phyloP scores from a whole-genome alignment of 2,329 filamentous ascomycete genomes.

The Aspergillus sp. region DNA sequence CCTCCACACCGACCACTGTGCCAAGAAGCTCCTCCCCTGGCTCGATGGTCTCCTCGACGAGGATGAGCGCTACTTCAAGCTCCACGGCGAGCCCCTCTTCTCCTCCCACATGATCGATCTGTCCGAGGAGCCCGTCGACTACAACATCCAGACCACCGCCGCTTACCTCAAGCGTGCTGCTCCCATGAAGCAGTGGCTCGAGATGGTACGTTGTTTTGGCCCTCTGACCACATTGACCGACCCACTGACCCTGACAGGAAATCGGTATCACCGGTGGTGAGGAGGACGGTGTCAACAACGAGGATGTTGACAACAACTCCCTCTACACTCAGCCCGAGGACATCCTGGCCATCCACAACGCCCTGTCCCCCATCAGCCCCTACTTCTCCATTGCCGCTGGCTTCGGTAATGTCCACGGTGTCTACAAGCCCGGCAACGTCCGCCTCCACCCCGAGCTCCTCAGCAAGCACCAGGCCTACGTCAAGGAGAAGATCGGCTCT shows the following conservation, averaged over 20 bases:
- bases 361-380: slow-evolving; percentile 78
- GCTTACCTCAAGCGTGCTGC: slow-evolving; percentile 91
- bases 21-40: slow-evolving; percentile 99
- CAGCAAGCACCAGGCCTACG: slow-evolving; percentile 90
- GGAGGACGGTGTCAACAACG: slow-evolving; percentile 98
- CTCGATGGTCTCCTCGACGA: slow-evolving; percentile 92
- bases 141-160: slow-evolving; percentile 88
- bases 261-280: slow-evolving; percentile 95
- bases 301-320: slow-evolving; percentile 92
- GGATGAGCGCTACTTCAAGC: slow-evolving; percentile 94
- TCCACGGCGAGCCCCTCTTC: slow-evolving; percentile 88
- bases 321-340: slow-evolving; percentile 98
- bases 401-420: slow-evolving; percentile 98
- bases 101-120: slow-evolving; percentile 98
- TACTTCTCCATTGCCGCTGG: slow-evolving; percentile 98
- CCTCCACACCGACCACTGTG: slow-evolving; percentile 97
- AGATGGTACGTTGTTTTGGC: slow-evolving; percentile 67
- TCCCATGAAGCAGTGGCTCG: slow-evolving; percentile 97
- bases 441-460: slow-evolving; percentile 94
- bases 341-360: slow-evolving; percentile 86
- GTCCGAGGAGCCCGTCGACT: slow-evolving; percentile 84
- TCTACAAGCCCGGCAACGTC: slow-evolving; percentile 98
- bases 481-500: slow-evolving; percentile 73
- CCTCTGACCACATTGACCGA: neutral
- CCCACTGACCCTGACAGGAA: slow-evolving; percentile 48